Conservation (phyloP, 1,139 yeast genomes). For the Wickerhamomyces sp. region DNA sequence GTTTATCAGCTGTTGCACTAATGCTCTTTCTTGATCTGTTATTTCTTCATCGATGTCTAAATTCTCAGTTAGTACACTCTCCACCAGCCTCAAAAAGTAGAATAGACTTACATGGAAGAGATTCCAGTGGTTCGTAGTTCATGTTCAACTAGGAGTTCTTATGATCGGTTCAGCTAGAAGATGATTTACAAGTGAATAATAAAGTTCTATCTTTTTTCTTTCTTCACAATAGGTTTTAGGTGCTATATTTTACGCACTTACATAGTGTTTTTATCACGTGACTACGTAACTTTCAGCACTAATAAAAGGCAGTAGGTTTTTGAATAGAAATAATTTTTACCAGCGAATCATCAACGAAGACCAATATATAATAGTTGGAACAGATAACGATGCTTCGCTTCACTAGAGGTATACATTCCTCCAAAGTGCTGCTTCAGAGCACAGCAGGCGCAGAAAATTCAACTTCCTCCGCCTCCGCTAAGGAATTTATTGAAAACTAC, state of each 20-base stretch:
- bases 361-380: no score
- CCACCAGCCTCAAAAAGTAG: no score
- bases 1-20: conserved; percentile 11
- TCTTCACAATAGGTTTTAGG: background rate
- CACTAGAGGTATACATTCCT: conserved; percentile 12
- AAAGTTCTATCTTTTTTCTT: background rate
- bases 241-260: conserved; percentile 8
- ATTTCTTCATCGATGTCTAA: conserved; percentile 22
- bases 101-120: conserved; percentile 23
- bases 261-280: background rate
- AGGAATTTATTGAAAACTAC: conserved; percentile 16
- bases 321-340: background rate
- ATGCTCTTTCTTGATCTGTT: conserved; percentile 15
- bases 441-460: no score
- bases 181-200: background rate
- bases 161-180: background rate
- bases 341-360: no score
- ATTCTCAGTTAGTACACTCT: no score
- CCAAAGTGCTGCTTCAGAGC: conserved; percentile 6
- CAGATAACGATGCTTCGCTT: conserved; percentile 12
- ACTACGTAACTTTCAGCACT: conserved; percentile 15
- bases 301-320: conserved; percentile 5
- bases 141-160: conserved; percentile 3
- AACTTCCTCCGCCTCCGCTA: no score
- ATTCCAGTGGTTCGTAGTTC: conserved; percentile 21